These are phyloP conservation scores for Sporothrix inflata DNA, from an alignment of 2,329 filamentous ascomycete species.

Conservation along the genomic window DNA sequence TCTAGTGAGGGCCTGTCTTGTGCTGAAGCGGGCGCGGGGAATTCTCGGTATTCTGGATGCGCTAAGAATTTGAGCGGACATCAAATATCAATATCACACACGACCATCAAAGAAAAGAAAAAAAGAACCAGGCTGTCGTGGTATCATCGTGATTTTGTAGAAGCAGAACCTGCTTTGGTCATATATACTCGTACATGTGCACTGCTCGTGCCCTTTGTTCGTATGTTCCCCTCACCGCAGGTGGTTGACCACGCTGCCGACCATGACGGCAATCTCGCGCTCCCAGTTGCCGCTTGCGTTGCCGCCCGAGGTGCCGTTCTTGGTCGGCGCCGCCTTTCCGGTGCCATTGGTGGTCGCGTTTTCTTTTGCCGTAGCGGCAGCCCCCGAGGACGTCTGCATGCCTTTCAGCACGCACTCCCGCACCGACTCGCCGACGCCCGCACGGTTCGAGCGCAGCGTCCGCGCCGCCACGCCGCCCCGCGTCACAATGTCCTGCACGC, in stretches of 20 bases:
- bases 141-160: conserved; percentile 16
- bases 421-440: conserved; percentile 74
- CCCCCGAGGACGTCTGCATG: conserved; percentile 66
- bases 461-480: conserved; percentile 83
- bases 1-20: not conserved
- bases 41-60: conserved; percentile 21
- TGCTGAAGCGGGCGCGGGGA: not conserved
- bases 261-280: conserved; percentile 92
- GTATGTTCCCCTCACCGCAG: conserved; percentile 46
- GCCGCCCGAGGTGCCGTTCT: not conserved
- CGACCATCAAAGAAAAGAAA: not conserved
- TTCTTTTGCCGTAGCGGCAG: conserved; percentile 32
- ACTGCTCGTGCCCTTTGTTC: not conserved
- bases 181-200: not conserved
- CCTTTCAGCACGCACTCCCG: conserved; percentile 82
- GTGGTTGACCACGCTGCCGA: conserved; percentile 73
- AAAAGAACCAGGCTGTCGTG: not conserved
- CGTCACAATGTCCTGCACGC: conserved; percentile 82
- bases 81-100: not conserved
- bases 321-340: conserved; percentile 42
- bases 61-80: not conserved
- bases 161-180: not conserved
- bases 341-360: conserved; percentile 38
- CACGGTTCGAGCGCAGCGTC: conserved; percentile 75
- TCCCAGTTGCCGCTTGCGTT: conserved; percentile 68